Base-by-base conservation (phyloP, 2,329 filamentous ascomycete species). In the Purpureocillium lavendulum region DNA sequence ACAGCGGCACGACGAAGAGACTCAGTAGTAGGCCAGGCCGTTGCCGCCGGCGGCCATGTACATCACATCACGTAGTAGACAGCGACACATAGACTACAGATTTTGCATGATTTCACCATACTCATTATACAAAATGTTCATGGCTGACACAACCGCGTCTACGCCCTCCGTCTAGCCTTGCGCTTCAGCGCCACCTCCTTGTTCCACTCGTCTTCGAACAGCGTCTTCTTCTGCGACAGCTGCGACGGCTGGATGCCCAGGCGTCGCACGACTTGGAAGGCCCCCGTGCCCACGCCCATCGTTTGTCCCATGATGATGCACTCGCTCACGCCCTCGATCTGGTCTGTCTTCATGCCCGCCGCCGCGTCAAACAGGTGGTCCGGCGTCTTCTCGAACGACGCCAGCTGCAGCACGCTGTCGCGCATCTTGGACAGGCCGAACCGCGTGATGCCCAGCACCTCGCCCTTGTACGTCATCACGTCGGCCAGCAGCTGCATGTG, bases 291-390 rank as follows among this genome's bases (percentile, higher is more conserved):
- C 29, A 98, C 71, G 33, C 76, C 77, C 76, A 97, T 94, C 32
- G 83, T 89, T 70, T 97, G 90, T 13, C 92, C 92, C 82, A 97
- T 92, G 57, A 98, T 98, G 57, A 98, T 97, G 63, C 88, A 94
- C 66, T 98, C 92, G 40, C 79, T 86, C 9, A 98, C 92, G 52
- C 92, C 92, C 60, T 95, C 86, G 44, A 98, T 94, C 46, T 77
- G 73, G 64, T 98, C 92, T 21, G 79, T 83, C 69, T 96, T 96
- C 73, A 94, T 94, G 41, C 82, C 81, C 5, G 87, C 85, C 7
- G 89, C 92, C 3, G 92, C 92, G 47, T 96, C 90, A 55, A 98
- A 98, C 31, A 98, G 66, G 64, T 98, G 92, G 58, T 98, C 92
- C 0, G 92, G 88, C 35, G 92, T 98, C 75, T 97, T 97, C 65